Evolutionary conservation across 2,329 filamentous ascomycete genomes (phyloP), one percentile per base, ranked within the genome.

Genomic region (Phyllosticta citrichinensis): DNA sequence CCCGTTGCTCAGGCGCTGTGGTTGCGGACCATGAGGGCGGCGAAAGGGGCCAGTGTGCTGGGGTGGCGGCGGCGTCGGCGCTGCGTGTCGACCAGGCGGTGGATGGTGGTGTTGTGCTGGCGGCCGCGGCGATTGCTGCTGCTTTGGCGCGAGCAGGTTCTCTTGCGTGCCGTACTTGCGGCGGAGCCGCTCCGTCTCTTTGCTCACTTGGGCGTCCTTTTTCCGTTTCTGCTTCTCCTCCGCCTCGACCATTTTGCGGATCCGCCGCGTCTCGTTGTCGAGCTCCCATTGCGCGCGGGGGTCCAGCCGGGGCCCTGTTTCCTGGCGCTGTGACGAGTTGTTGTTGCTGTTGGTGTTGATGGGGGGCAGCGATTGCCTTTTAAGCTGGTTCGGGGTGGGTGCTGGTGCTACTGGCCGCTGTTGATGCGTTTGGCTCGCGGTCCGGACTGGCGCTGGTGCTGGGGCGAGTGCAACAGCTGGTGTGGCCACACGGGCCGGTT

Each of bases 151-250:
- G 2, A 56, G 47, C 11, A 57, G 25, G 47, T 57, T 57, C 33
- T 62, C 60, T 51, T 62, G 60, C 27, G 55, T 77, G 55, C 88
- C 88, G 67, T 89, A 92, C 66, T 87, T 73, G 65, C 79, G 83
- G 22, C 83, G 79, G 8, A 97, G 76, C 0, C 91, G 81, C 66
- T 86, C 86, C 0, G 91, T 96, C 73, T 97, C 92, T 52, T 84
- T 83, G 40, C 96, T 77, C 14, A 81, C 68, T 59, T 82, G 81
- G 1, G 76, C 78, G 64, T 84, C 77, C 62, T 75, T 78, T 27
- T 75, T 72, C 60, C 76, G 80, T 0, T 77, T 80, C 17, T 61
- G 54, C 61, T 79, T 81, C 25, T 87, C 84, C 68, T 91, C 87
- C 52, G 80, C 77, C 56, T 87, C 82, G 4, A 88, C 78, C 80